Base-by-base conservation (phyloP, 1,284 basidiomycete genomes). In the Takashimella koratensis region DNA sequence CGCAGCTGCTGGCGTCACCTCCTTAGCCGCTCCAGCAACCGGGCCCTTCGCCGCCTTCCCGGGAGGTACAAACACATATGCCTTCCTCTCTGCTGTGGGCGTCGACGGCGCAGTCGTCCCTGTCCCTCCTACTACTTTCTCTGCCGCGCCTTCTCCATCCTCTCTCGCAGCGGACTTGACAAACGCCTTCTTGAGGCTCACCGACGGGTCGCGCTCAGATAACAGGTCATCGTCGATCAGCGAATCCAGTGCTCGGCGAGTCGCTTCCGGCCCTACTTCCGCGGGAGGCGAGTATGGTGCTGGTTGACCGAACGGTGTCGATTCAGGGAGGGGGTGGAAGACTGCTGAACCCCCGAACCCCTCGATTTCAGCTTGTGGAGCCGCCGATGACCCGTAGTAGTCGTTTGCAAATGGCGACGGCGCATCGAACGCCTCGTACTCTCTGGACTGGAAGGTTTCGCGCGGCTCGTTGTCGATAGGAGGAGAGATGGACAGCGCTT, bases 181-280 rank as follows among this genome's bases (percentile, higher is more conserved):
- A 47, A 76, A 76, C 20, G 74, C 74, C 53, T 67, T 65, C 51
- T 73, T 74, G 12, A 74, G 60, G 22, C 67, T 65, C 24, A 60
- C 55, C 22, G 63, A 63, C 8, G 73, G 68, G 52, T 75, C 73
- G n/a, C 58, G 59, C 49, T 64, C 65, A 19, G 67, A 68, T 39
- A 74, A 59, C 12, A 76, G 55, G 46, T 74, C 73, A 26, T 73
- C 68, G 53, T 70, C 70, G 11, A 74, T 70, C 21, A 73, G 58
- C 16, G 30, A 36, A 36, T 36, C 30, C 30, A 36, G 16, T 16
- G 30, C 30, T 8, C 30, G 30, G 10, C 30, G 8, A 8, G 30
- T 36, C 10, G 16, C 30, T 16, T 36, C 30, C 16, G 30, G 30
- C 16, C 10, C 30, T 8, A 36, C 8, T 36, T 36, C 30, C 10